Evolutionary conservation across 2,329 filamentous ascomycete species (phyloP), one percentile per base, ranked within the genome.

Genomic region (Scedosporium apiospermum): DNA sequence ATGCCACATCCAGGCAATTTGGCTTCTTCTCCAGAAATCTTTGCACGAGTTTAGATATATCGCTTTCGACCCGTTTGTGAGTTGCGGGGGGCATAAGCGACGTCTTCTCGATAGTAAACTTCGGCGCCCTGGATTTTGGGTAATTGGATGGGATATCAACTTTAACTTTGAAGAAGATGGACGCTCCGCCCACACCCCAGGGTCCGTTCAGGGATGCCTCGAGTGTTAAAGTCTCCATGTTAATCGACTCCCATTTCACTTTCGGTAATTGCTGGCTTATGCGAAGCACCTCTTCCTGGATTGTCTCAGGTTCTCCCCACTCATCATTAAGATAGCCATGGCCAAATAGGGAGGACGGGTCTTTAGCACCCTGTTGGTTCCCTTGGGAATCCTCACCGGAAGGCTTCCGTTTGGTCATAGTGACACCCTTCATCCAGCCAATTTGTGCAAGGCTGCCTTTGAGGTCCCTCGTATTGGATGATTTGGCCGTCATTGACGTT

Each of bases 361-460:
- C 77, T 75, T 83, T 75, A 65, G 83, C 77, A 68, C 79, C 72
- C 69, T 81, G 71, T 71, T 82, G 75, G 71, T 78, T 70, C n/a
- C 4, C 55, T 53, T 71, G 73, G 9, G 68, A 65, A 9, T 66
- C 68, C 49, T 77, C 77, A 12, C 74, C 68, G 1, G 75, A 75
- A 1, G 75, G 70, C 66, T 81, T 84, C 62, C 79, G 76, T 71
- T 82, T 85, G 58, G 79, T 85, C 76, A 87, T 85, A 38, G 81
- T 86, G 64, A 88, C 85, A 4, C 86, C 85, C 68, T 84, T 87
- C 82, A 88, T 88, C 86, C 86, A 88, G 14, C 82, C 84, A 62
- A 88, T 85, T 65, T 88, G 85, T 23, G 82, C 79, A 57, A 81
- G 77, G 63, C 76, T 81, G 44, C 77, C 76, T 63, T 84, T 79